Percentiles rank a stretch among this genome's conserved stretches.
Evolutionary conservation across 2,329 filamentous ascomycete species (phyloP).

Genomic region (Pyrenochaeta sp.): DNA sequence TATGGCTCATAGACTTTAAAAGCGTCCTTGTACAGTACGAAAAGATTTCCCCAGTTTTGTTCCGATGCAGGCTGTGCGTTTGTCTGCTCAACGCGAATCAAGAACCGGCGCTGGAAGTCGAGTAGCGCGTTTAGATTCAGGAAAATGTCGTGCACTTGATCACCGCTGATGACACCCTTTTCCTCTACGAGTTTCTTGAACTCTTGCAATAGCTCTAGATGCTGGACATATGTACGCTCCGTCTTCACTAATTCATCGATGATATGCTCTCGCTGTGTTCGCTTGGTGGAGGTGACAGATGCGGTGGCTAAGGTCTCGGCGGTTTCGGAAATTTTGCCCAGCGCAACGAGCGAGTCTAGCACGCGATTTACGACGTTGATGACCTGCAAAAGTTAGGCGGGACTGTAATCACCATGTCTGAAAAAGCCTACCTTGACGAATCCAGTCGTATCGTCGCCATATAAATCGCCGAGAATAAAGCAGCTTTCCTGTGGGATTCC

Average conservation of each 20-base stretch:
- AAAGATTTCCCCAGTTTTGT: constrained; percentile 96
- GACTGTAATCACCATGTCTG: not conserved
- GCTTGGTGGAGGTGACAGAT: constrained; percentile 57
- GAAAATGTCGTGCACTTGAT: constrained; percentile 93
- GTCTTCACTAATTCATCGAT: constrained; percentile 92
- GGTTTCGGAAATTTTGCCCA: constrained; percentile 69
- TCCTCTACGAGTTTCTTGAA: constrained; percentile 91
- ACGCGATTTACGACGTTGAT: constrained; percentile 92
- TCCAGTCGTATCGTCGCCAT: constrained; percentile 93
- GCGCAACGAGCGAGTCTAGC: constrained; percentile 82
- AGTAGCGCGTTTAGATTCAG: constrained; percentile 94
- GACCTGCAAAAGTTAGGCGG: constrained; percentile 61
- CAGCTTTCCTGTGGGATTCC: constrained; percentile 81
- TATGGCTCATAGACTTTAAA: constrained; percentile 97
- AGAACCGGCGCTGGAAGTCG: constrained; percentile 92
- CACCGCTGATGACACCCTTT: constrained; percentile 85
- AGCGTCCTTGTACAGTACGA: constrained; percentile 81
- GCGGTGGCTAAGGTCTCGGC: constrained; percentile 61
- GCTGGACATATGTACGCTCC: constrained; percentile 96
- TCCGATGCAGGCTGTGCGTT: constrained; percentile 79
- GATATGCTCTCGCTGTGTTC: constrained; percentile 83
- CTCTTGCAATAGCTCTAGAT: constrained; percentile 91
- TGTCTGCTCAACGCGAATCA: constrained; percentile 95
- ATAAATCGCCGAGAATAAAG: constrained; percentile 91
- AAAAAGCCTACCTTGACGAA: constrained; percentile 80